Percentiles rank a stretch among this genome's conserved stretches.
Conservation (phyloP, 768 basidiomycete genomes). For the Strobilomyces echinocephalus region DNA sequence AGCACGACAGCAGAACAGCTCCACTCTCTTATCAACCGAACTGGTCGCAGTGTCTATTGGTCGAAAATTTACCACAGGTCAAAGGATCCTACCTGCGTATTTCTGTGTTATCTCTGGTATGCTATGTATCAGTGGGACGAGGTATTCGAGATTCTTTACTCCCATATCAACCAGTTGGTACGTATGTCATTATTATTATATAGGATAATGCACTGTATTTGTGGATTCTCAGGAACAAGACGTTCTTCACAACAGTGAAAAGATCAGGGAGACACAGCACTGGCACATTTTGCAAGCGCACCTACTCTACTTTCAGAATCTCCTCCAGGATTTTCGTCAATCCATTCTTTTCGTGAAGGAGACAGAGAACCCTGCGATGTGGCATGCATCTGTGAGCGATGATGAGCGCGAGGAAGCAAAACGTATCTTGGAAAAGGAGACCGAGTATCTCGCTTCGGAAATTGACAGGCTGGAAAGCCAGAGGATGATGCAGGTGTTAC, state of each 20-base stretch:
- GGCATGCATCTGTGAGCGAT: slow-evolving; percentile 19
- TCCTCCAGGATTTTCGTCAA: slow-evolving; percentile 51
- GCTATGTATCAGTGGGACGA: slow-evolving; percentile 62
- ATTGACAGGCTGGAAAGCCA: slow-evolving; percentile 43
- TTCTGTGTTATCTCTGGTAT: slow-evolving; percentile 54
- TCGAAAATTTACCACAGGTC: slow-evolving; percentile 20
- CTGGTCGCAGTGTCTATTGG: slow-evolving; percentile 33
- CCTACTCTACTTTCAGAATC: slow-evolving; percentile 49
- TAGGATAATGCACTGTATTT: background rate
- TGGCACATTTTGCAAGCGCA: slow-evolving; percentile 56
- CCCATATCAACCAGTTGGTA: slow-evolving; percentile 49
- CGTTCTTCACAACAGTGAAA: slow-evolving; percentile 35
- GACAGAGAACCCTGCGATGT: slow-evolving; percentile 47
- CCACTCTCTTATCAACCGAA: slow-evolving; percentile 27
- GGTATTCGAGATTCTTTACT: slow-evolving; percentile 46
- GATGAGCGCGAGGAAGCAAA: slow-evolving; percentile 20
- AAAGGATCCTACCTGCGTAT: slow-evolving; percentile 51
- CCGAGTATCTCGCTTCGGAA: slow-evolving; percentile 43
- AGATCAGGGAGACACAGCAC: slow-evolving; percentile 45
- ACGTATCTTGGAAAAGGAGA: slow-evolving; percentile 42
- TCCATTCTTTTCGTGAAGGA: slow-evolving; percentile 45
- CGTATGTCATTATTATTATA: slow-evolving; percentile 6
- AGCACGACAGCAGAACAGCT: slow-evolving; percentile 22
- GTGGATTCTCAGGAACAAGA: slow-evolving; percentile 37
- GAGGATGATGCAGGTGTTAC: slow-evolving; percentile 26